phyloP scores from a whole-genome alignment of 1,284 basidiomycete genomes.

The Clitocybe nebularis region DNA sequence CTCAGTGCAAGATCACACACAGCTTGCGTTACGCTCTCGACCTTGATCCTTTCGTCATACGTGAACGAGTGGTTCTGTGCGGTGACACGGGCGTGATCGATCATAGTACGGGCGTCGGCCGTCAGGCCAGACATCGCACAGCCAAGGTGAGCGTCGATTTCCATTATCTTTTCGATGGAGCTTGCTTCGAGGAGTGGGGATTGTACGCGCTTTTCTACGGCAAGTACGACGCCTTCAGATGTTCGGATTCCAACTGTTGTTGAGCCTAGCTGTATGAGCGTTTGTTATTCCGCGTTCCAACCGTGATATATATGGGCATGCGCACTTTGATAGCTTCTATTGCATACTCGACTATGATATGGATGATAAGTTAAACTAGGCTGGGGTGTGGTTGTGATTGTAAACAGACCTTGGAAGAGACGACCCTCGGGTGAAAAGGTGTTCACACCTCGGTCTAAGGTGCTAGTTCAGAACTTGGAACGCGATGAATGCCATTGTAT shows the following conservation, averaged over 20 bases:
- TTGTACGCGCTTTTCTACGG: constrained; percentile 98
- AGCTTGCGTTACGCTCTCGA: constrained; percentile 96
- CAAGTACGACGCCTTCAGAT: constrained; percentile 87
- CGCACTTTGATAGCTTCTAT: constrained; percentile 95
- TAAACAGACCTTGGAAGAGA: constrained; percentile 78
- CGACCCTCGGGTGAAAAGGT: constrained; percentile 98
- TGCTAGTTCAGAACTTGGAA: constrained; percentile 3
- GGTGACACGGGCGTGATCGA: constrained; percentile 99
- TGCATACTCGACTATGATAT: constrained; percentile 88
- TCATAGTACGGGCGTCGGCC: constrained; percentile 98
- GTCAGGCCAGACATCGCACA: constrained; percentile 99
- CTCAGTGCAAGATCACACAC: constrained; percentile 96
- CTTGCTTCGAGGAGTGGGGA: constrained; percentile 93
- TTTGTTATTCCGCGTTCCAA: constrained; percentile 6
- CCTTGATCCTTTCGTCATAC: constrained; percentile 95
- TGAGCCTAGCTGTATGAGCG: constrained; percentile 77
- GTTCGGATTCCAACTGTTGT: constrained; percentile 95
- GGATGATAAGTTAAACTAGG: constrained; percentile 8
- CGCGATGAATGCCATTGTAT: not conserved
- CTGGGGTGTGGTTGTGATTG: not conserved
- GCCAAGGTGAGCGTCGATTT: constrained; percentile 94
- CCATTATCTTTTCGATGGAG: constrained; percentile 99
- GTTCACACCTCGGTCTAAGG: constrained; percentile 91
- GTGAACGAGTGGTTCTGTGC: constrained; percentile 95
- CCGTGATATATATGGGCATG: constrained; percentile 4